Conservation (phyloP, 2,329 filamentous ascomycete species). For the Colletotrichum filicis region DNA sequence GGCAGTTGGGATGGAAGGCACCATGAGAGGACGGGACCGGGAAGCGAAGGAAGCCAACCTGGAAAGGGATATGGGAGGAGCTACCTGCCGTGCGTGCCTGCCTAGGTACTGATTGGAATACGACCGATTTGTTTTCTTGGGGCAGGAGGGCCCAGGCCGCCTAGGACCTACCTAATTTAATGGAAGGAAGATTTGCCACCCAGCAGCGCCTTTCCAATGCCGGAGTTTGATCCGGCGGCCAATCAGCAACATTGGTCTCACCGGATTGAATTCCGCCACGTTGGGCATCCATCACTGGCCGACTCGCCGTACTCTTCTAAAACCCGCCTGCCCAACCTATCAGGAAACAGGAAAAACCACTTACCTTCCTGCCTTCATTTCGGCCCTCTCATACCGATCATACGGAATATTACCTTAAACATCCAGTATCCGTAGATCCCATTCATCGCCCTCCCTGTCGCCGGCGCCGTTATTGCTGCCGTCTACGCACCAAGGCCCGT, state of each 20-base stretch:
- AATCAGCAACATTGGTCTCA: background rate
- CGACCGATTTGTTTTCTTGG: too few relatives aligned
- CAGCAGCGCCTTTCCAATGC: background rate
- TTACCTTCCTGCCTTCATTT: background rate
- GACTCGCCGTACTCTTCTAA: background rate
- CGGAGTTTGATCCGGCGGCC: background rate
- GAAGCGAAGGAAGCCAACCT: background rate
- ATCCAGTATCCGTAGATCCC: background rate
- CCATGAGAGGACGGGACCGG: background rate
- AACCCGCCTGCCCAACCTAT: background rate
- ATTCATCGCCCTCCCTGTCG: background rate
- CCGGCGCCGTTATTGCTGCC: background rate
- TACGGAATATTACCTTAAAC: background rate
- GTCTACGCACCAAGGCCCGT: background rate
- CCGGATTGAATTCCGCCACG: background rate
- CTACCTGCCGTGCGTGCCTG: too few relatives aligned
- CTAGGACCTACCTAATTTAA: too few relatives aligned
- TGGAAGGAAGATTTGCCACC: background rate
- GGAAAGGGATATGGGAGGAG: background rate
- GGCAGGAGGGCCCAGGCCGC: too few relatives aligned
- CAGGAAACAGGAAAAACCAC: background rate
- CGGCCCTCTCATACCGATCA: too few relatives aligned
- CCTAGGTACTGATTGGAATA: too few relatives aligned
- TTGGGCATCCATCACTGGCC: background rate
- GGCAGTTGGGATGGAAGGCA: background rate